A percentile compares a stretch with the other conserved stretches of the same genome.
Conservation (phyloP, 768 basidiomycete species). For the Leccinum subgranulosum region DNA sequence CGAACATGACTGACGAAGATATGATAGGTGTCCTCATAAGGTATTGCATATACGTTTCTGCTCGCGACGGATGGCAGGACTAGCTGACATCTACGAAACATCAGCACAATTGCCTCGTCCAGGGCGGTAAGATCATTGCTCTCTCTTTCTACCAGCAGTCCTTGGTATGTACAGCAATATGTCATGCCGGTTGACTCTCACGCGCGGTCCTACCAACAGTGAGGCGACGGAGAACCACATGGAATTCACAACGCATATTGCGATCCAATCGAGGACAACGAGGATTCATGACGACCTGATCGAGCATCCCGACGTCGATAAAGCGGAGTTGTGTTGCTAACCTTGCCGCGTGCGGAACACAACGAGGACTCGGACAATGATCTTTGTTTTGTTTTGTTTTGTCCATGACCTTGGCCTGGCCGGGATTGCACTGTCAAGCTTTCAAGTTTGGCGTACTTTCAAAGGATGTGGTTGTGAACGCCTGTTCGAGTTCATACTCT, state of each 20-base stretch:
- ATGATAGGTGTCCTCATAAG: conserved; percentile 7
- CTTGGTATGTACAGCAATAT: conserved; percentile 2
- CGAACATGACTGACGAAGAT: background rate
- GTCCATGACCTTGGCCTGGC: background rate
- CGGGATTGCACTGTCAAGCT: background rate
- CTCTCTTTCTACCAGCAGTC: background rate
- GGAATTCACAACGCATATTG: conserved; percentile 13
- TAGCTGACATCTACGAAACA: background rate
- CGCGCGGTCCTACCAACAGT: background rate
- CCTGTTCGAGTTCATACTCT: background rate
- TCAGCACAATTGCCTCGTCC: conserved; percentile 8
- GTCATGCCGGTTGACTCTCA: conserved; percentile 6
- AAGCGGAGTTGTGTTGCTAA: background rate
- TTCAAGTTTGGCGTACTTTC: background rate
- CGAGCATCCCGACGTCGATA: background rate
- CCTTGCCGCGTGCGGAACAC: background rate
- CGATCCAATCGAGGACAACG: background rate
- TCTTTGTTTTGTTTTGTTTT: background rate
- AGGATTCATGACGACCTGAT: background rate
- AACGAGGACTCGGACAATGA: background rate
- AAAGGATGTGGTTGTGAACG: background rate
- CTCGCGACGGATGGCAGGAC: background rate
- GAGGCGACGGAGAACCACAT: background rate
- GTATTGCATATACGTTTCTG: background rate
- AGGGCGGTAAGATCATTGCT: conserved; percentile 13